Evolutionary conservation across 2,329 filamentous ascomycete species (phyloP).

Genomic region (Cladosporium cucumerinum): DNA sequence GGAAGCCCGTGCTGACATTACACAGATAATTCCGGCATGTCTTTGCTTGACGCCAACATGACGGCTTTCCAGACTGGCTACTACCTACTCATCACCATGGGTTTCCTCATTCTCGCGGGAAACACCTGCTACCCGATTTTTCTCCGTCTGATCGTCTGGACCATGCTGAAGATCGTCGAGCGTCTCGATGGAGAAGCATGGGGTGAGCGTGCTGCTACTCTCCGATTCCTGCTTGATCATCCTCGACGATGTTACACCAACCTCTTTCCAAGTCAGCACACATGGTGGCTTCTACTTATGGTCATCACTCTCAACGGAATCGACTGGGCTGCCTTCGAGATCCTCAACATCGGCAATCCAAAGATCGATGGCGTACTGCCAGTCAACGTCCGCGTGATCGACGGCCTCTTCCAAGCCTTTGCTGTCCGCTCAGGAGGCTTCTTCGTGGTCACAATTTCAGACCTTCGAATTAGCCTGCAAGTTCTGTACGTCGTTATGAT

Average conservation of each 20-base stretch:
- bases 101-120: constrained; percentile 50
- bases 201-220: constrained; percentile 41
- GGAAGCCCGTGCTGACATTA: no score
- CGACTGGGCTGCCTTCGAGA: constrained; percentile 51
- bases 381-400: constrained; percentile 48
- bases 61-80: constrained; percentile 52
- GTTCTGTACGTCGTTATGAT: constrained; percentile 63
- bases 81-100: constrained; percentile 49
- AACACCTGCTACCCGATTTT: constrained; percentile 58
- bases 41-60: constrained; percentile 64
- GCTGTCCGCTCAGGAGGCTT: constrained; percentile 48
- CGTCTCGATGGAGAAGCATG: constrained; percentile 34
- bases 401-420: constrained; percentile 59
- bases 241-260: constrained; percentile 62
- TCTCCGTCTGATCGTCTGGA: constrained; percentile 58
- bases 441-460: constrained; percentile 47
- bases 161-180: constrained; percentile 47
- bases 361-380: constrained; percentile 46
- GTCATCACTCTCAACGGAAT: constrained; percentile 53
- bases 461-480: constrained; percentile 54
- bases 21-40: constrained; percentile 61
- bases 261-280: constrained; percentile 58
- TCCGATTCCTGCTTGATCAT: constrained; percentile 60
- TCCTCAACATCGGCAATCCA: constrained; percentile 56
- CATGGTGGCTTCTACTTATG: constrained; percentile 55